These are phyloP conservation scores for Plantago lanceolata DNA, from an alignment of 305 asterid species.

Conservation along the genomic window DNA sequence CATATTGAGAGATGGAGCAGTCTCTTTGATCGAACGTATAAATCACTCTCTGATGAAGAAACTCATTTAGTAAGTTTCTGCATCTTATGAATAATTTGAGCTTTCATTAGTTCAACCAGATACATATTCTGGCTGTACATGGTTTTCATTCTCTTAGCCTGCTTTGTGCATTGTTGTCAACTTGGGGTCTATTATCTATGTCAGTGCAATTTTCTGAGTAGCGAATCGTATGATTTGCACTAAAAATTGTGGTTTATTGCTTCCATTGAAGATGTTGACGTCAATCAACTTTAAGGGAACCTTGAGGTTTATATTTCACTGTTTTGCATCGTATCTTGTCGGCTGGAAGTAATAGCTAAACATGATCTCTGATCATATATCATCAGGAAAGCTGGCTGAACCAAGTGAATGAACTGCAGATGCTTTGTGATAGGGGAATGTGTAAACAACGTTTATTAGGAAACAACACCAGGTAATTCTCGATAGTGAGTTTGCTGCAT, in stretches of 20 bases:
- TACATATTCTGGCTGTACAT: not conserved
- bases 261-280: no score
- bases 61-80: constrained; percentile 52
- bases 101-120: not conserved
- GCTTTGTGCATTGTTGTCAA: not conserved
- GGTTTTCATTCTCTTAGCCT: not conserved
- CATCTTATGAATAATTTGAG: not conserved
- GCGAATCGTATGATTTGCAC: no score
- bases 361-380: not conserved
- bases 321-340: not conserved
- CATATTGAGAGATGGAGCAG: constrained; percentile 64
- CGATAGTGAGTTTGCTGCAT: not conserved
- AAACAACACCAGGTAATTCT: constrained; percentile 44
- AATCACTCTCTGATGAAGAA: constrained; percentile 77
- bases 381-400: constrained; percentile 78
- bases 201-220: not conserved
- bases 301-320: no score
- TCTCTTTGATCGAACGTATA: constrained; percentile 66
- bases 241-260: no score
- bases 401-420: constrained; percentile 80
- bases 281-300: no score
- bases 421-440: constrained; percentile 61
- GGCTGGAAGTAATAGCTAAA: not conserved
- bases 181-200: not conserved
- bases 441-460: constrained; percentile 27